Evolutionary conservation across 2,329 filamentous ascomycete species (phyloP).

Genomic region (Magnaporthales sp.): DNA sequence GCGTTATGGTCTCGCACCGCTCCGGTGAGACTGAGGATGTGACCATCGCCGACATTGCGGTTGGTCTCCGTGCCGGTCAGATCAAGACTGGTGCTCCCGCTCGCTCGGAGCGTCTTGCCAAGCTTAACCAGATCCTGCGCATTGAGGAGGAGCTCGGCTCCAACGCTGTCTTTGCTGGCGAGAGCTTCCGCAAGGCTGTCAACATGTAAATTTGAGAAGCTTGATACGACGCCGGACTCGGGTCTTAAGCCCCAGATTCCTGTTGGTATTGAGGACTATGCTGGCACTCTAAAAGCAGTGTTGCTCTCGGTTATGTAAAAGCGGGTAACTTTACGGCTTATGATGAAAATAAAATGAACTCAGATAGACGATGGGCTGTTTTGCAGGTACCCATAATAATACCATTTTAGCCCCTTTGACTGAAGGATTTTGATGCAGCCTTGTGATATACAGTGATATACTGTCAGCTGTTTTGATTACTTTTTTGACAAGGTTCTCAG

Average conservation of each 20-base stretch:
- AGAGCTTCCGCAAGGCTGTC: slow-evolving; percentile 84
- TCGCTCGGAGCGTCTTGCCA: slow-evolving; percentile 95
- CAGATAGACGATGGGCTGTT: slow-evolving; percentile 2
- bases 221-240: not conserved
- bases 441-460: too few relatives aligned
- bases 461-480: too few relatives aligned
- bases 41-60: slow-evolving; percentile 95
- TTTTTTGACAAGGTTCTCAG: too few relatives aligned
- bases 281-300: not conserved
- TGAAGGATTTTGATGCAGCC: not conserved
- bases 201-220: slow-evolving; percentile 58
- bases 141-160: slow-evolving; percentile 98
- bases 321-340: slow-evolving; percentile 2
- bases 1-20: slow-evolving; percentile 99
- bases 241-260: not conserved
- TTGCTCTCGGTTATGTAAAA: not conserved
- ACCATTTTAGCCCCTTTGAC: not conserved
- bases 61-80: slow-evolving; percentile 92
- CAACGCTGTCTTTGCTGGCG: slow-evolving; percentile 84
- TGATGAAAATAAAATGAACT: slow-evolving; percentile 4
- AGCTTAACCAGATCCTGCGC: slow-evolving; percentile 99
- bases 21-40: slow-evolving; percentile 99
- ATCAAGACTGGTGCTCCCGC: slow-evolving; percentile 98
- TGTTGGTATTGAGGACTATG: not conserved
- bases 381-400: slow-evolving; percentile 1